These are phyloP conservation scores for Lithocarpus polystachyus DNA, from an alignment of 306 rosid genomes.

Conservation along the genomic window DNA sequence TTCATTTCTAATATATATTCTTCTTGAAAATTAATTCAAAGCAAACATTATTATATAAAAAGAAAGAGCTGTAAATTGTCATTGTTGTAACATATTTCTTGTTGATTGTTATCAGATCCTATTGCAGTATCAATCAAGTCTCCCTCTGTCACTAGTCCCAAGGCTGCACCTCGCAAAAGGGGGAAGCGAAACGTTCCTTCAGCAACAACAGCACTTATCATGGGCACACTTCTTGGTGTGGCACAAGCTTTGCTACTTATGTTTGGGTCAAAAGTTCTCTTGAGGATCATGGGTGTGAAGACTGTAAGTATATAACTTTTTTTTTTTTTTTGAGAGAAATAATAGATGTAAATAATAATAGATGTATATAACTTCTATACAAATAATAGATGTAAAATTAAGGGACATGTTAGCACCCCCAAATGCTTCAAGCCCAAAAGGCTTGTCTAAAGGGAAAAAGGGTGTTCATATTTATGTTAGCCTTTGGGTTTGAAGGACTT, in stretches of 20 bases:
- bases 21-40: too few species aligned
- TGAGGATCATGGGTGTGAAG: constrained; percentile 81
- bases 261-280: constrained; percentile 61
- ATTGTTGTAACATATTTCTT: background rate
- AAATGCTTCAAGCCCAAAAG: too few species aligned
- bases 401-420: too few species aligned
- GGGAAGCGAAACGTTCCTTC: constrained; percentile 68
- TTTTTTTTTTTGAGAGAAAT: too few species aligned
- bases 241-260: constrained; percentile 69
- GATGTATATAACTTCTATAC: constrained; percentile 23
- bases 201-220: constrained; percentile 86
- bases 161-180: constrained; percentile 24
- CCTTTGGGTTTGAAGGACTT: too few species aligned
- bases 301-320: constrained; percentile 42
- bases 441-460: too few species aligned
- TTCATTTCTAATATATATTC: too few species aligned
- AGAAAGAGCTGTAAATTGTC: background rate
- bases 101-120: constrained; percentile 28
- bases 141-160: constrained; percentile 15
- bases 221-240: constrained; percentile 78
- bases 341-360: too few species aligned
- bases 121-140: constrained; percentile 24
- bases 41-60: background rate
- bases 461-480: too few species aligned
- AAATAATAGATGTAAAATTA: background rate